A percentile compares a stretch with the other conserved stretches of the same genome.
Evolutionary conservation across 306 rosid genomes (phyloP).

Genomic region (Cucurbita maxima): DNA sequence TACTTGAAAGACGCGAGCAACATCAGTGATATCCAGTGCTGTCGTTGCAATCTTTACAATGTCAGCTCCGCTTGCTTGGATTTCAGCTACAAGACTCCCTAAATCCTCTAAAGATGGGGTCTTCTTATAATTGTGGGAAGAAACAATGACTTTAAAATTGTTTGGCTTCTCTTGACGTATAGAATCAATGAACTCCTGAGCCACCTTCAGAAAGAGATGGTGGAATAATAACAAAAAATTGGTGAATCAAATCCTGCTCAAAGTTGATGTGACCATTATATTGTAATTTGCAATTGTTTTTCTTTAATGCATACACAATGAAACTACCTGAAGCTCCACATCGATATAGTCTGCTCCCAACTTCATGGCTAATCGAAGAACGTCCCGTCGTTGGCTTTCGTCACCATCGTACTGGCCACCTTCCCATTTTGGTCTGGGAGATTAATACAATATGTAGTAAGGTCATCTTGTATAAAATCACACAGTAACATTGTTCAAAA

Average conservation of each 20-base stretch:
- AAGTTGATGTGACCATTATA: not conserved
- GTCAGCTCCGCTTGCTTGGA: conserved; percentile 88
- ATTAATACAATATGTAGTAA: not conserved
- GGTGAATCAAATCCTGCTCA: conserved; percentile 8
- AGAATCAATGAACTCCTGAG: conserved; percentile 54
- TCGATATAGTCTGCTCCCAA: conserved; percentile 78
- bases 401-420: conserved; percentile 81
- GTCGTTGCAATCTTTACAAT: conserved; percentile 87
- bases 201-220: conserved; percentile 46
- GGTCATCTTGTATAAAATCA: not conserved
- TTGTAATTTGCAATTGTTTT: not conserved
- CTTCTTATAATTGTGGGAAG: conserved; percentile 72
- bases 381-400: conserved; percentile 50
- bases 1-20: conserved; percentile 58
- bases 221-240: conserved; percentile 11
- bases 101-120: conserved; percentile 89
- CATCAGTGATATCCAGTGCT: conserved; percentile 80
- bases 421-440: conserved; percentile 69
- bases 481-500: not conserved
- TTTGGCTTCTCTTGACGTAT: conserved; percentile 41
- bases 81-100: conserved; percentile 73
- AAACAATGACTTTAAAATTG: conserved; percentile 63
- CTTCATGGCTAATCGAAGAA: conserved; percentile 56
- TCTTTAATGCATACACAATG: not conserved
- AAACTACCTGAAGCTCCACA: conserved; percentile 68